Conservation (phyloP, 1,284 basidiomycete genomes). For the Tylopilus sp. region DNA sequence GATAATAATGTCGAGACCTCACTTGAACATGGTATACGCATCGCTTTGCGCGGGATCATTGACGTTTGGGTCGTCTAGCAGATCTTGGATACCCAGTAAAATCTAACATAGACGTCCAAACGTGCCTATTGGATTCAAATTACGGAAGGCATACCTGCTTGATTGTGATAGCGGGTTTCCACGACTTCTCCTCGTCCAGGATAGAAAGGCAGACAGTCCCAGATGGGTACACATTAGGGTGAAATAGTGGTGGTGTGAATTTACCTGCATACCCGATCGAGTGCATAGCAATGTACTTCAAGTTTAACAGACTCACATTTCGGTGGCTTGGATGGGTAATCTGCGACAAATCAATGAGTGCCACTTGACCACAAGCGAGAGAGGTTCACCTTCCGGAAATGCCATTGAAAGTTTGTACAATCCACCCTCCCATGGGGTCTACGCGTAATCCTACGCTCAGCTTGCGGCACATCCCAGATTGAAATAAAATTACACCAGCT, state of each 20-base stretch:
- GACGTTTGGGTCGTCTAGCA: slow-evolving; percentile 92
- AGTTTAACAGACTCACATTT: slow-evolving; percentile 64
- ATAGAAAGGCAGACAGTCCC: slow-evolving; percentile 99
- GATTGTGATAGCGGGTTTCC: slow-evolving; percentile 99
- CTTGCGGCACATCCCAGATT: slow-evolving; percentile 17
- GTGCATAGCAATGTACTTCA: slow-evolving; percentile 1
- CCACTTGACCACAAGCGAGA: neutral
- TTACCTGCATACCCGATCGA: slow-evolving; percentile 64
- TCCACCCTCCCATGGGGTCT: slow-evolving; percentile 98
- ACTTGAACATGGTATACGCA: slow-evolving; percentile 98
- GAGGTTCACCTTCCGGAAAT: slow-evolving; percentile 83
- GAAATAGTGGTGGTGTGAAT: slow-evolving; percentile 94
- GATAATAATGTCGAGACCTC: slow-evolving; percentile 32
- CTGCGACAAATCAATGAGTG: slow-evolving; percentile 40
- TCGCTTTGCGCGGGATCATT: slow-evolving; percentile 96
- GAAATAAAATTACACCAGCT: slow-evolving; percentile 49
- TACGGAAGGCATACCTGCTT: slow-evolving; percentile 73
- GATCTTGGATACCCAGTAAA: slow-evolving; percentile 91
- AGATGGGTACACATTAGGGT: slow-evolving; percentile 98
- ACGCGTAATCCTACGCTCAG: slow-evolving; percentile 13
- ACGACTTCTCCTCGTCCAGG: slow-evolving; percentile 97
- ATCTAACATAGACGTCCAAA: slow-evolving; percentile 55
- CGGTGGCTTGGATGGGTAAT: slow-evolving; percentile 94
- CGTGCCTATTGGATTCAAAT: neutral
- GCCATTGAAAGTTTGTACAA: slow-evolving; percentile 92